Evolutionary conservation across 1,139 yeast species (phyloP).

Genomic region (Yamadazyma oceani): DNA sequence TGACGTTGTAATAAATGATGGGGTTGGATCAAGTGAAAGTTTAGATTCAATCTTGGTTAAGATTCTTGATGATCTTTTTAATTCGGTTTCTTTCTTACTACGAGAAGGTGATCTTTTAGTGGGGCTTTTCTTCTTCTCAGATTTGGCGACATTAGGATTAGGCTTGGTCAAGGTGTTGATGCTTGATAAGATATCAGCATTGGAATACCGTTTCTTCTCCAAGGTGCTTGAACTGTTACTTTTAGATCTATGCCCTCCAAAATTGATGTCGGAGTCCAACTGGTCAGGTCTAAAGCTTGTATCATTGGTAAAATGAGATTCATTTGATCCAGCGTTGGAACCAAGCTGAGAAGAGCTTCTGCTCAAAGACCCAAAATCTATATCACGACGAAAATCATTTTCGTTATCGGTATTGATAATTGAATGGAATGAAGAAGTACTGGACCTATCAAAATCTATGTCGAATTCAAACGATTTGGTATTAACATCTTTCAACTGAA

Average conservation of each 20-base stretch:
- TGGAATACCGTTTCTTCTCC: neutral
- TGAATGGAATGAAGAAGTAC: constrained; percentile 10
- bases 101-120: neutral
- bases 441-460: constrained; percentile 11
- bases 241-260: too few relatives aligned
- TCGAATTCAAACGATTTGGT: constrained; percentile 17
- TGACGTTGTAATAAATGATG: neutral
- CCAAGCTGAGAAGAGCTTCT: neutral
- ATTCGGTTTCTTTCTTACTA: neutral
- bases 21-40: constrained; percentile 4
- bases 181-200: constrained; percentile 1
- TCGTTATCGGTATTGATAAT: constrained; percentile 1
- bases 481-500: constrained; percentile 15
- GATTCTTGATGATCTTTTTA: constrained; percentile 10
- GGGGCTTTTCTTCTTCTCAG: neutral
- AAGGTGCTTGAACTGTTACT: too few relatives aligned
- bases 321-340: neutral
- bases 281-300: constrained; percentile 11
- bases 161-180: constrained; percentile 1
- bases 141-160: neutral
- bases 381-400: neutral
- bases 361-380: too few relatives aligned
- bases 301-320: constrained; percentile 10
- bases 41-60: constrained; percentile 11
- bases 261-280: neutral